Base-by-base conservation (phyloP, 805 yeast genomes). In the Clavispora phyllophila region DNA sequence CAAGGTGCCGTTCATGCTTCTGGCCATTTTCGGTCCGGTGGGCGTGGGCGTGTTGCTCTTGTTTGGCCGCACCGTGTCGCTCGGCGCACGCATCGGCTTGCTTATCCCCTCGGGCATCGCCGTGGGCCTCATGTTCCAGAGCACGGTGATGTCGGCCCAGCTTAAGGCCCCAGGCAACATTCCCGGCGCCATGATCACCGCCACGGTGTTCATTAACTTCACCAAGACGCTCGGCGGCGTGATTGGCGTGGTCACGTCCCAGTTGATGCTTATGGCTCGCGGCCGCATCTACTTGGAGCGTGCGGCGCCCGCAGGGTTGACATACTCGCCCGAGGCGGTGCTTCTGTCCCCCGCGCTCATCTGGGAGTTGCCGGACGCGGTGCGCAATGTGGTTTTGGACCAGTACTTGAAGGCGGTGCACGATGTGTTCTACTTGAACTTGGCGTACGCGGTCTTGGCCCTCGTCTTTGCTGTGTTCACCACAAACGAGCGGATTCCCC, bases 121-220 rank as follows among this genome's bases (percentile, higher is more conserved):
- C 0, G 56, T 61, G 18, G 72, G 73, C 0, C 46, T 66, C 33
- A 67, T 57, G 44, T 66, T 67, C 47, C 73, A 67, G 44, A 54
- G 63, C 43, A 50, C 68, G 0, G 42, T 66, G 20, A 46, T 68
- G n/a, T 53, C 68, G 9, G 62, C 67, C 9, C 73, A 68, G 44
- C 43, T 68, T 37, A 53, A 54, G 40, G 69, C 72, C 1, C 72
- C 73, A 0, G 57, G 56, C 6, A 47, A 61, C 40, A 47, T 66
- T 18, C 63, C 62, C 2, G 72, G 72, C 1, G 59, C 69, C 5
- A 53, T 66, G 49, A 68, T 68, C 39, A 42, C 61, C 40, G 58
- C 58, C 9, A 65, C 72, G 1, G 55, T 65, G 23, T 62, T 66
- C 36, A 45, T 63, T 39, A 65, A 63, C 42, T 67, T 66, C 41